Base-by-base conservation (phyloP, 805 yeast genomes). In the Candida gorgasii region DNA sequence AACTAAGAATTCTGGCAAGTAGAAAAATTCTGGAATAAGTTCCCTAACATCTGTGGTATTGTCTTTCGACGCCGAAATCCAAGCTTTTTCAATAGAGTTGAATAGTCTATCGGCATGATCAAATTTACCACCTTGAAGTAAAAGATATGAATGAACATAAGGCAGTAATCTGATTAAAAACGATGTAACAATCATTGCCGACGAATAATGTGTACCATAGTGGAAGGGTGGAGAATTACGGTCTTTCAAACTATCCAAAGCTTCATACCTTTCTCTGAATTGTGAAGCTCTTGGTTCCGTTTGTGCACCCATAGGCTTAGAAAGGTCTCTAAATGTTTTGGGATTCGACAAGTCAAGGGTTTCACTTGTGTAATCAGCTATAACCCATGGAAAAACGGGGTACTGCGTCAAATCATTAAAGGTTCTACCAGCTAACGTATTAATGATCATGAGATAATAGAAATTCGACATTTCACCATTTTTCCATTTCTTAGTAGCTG, bases 231-330 rank as follows among this genome's bases (percentile, higher is more conserved):
- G 89, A 0, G 88, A 69, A 15, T 52, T 45, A 0, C 62, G 69
- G 48, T 84, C 89, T 13, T 75, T 53, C 43, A 89, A 65, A 41
- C 85, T 80, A 16, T 67, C 74, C 17, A 87, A 63, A 0, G 95
- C 89, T 15, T 83, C 83, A 52, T 73, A 89, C 40, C 96, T 63
- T 43, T 87, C 93, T 36, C 68, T 64, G 53, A 88, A 89, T 53
- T 79, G 80, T 0, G 55, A 49, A 2, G 82, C 86, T 44, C 96
- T 69, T 2, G 69, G 70, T 2, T 60, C 57, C 2, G 79, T 68
- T 58, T 89, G 97, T 0, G 90, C 95, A 1, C 97, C 97, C 96
- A 89, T 89, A 1, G 96, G 96, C 53, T 86, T 87, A 0, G 87
- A 75, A 17, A 89, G 65, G 56, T 89, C 95, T 50, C 97, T 68